Evolutionary conservation across 352 stramenopile species (phyloP).

Genomic region (Pythium brachiatum): DNA sequence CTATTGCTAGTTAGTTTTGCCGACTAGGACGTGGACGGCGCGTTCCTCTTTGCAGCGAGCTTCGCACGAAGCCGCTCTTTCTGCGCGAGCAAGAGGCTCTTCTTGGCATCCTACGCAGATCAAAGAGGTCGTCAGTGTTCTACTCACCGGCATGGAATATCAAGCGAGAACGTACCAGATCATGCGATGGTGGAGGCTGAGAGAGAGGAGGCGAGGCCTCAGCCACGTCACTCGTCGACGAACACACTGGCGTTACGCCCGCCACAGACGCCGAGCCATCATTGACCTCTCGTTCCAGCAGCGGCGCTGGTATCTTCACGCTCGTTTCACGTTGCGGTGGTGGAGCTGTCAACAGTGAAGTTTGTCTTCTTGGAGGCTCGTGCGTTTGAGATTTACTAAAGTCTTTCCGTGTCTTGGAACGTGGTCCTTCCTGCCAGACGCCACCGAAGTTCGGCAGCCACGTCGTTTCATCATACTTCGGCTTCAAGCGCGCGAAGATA

Average conservation of each 20-base stretch:
- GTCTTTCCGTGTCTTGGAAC: conserved; percentile 51
- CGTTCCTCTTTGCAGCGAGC: conserved; percentile 35
- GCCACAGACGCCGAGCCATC: too few species aligned
- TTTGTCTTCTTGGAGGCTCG: neutral
- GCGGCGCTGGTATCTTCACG: neutral
- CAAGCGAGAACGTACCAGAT: conserved; percentile 3
- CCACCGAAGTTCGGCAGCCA: conserved; percentile 81
- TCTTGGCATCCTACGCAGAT: conserved; percentile 45
- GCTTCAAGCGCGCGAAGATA: conserved; percentile 35
- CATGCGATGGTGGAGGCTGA: too few species aligned
- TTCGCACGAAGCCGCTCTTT: conserved; percentile 69
- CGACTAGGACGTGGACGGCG: too few species aligned
- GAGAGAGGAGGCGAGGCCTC: too few species aligned
- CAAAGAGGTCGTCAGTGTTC: neutral
- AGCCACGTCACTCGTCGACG: too few species aligned
- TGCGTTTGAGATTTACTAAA: conserved; percentile 33
- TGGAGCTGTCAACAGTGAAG: neutral
- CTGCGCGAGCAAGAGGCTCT: conserved; percentile 49
- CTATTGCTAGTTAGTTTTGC: neutral
- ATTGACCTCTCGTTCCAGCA: too few species aligned
- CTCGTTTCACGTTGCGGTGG: neutral
- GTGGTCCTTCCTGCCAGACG: conserved; percentile 71
- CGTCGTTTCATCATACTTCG: conserved; percentile 30
- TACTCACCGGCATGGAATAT: too few species aligned
- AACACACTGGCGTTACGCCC: too few species aligned